Base-by-base conservation (phyloP, 306 rosid genomes). In the Crataegus laevigata region DNA sequence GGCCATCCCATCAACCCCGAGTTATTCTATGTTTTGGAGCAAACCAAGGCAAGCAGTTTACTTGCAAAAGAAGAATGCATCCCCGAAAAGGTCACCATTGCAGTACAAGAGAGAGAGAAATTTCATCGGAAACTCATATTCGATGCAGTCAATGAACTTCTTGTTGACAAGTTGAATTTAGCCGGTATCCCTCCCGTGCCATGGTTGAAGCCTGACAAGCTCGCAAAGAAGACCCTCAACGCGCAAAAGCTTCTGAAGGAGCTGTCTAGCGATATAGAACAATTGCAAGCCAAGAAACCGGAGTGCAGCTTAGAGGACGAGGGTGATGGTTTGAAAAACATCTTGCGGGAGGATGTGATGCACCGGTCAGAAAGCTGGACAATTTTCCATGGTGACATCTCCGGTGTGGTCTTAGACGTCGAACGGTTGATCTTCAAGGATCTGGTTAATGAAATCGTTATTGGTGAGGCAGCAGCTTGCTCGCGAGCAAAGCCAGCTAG, bases 241-340 rank as follows among this genome's bases (percentile, higher is more conserved):
- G 92, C 94, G 68, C 97, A 90, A 84, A 91, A 82, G 87, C 89
- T 94, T 76, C 91, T 94, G 17, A 94, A 90, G 84, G 94, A 94
- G 69, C 66, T 94, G 70, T 90, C 92, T 78, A 69, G 73, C 29
- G 93, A 88, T 84, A 87, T 90, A 21, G 97, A 90, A 63, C 89
- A 88, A 28, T 59, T 86, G 32, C 91, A 88, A 82, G 77, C 82
- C 74, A 84, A 84, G 87, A 88, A 87, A 75, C 78, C 81, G 8
- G 80, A 57, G 63, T 78, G 78, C 82, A 71, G 71, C 76, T 43
- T 81, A 6, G 87, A 91, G 52, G 82, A 68, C 29, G 96, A 84
- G 76, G 89, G 77, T 72, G 90, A 94, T 81, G 81, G 84, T 45
- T 77, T 86, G 75, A 88, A 80, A 73, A 71, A 63, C 61, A 73